These are phyloP conservation scores for Mercurialis annua DNA, from an alignment of 345 rosid species.

Conservation along the genomic window DNA sequence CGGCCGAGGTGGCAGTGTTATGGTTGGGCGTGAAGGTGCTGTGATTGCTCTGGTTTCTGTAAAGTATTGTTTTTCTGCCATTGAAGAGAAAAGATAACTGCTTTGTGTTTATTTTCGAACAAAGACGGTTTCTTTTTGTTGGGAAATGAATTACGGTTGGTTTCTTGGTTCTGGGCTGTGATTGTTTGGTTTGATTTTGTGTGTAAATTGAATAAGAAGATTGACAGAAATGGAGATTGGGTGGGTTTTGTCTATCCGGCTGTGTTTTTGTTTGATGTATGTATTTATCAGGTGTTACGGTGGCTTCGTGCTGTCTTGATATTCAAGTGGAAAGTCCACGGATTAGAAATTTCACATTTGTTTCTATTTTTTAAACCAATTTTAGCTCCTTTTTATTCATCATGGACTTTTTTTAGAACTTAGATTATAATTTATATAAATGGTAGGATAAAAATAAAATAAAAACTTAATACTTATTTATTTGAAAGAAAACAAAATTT, in stretches of 20 bases:
- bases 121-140: background rate
- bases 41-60: conserved; percentile 25
- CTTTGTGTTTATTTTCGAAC: too few species aligned
- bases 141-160: background rate
- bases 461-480: too few species aligned
- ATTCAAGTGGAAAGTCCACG: conserved; percentile 25
- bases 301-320: conserved; percentile 27
- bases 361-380: background rate
- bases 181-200: too few species aligned
- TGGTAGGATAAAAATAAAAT: too few species aligned
- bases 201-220: too few species aligned
- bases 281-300: conserved; percentile 9
- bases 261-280: background rate
- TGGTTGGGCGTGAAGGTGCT: conserved; percentile 56
- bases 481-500: too few species aligned
- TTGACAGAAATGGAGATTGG: too few species aligned
- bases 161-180: too few species aligned
- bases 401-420: too few species aligned
- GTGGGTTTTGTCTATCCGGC: background rate
- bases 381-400: too few species aligned
- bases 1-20: conserved; percentile 66
- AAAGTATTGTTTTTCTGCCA: conserved; percentile 46
- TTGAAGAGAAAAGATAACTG: conserved; percentile 13
- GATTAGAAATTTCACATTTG: conserved; percentile 4
- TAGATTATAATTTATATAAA: too few species aligned